A percentile compares a stretch with the other conserved stretches of the same genome.
phyloP scores from a whole-genome alignment of 805 yeast genomes.

The Kluyveromyces siamensis region DNA sequence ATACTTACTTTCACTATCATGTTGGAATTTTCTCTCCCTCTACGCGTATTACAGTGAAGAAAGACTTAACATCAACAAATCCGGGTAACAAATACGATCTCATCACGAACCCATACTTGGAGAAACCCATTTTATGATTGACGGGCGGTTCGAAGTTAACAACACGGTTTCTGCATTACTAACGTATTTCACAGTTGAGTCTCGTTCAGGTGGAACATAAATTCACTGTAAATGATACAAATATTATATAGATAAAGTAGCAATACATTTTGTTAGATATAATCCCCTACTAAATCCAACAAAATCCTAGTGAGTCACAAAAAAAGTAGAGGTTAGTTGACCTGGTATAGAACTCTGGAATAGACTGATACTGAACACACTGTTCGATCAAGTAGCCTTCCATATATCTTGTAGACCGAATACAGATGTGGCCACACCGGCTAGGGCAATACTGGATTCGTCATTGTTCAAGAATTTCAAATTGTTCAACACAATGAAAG shows the following conservation, averaged over 20 bases:
- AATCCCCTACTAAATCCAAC: no score
- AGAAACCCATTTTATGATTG: no score
- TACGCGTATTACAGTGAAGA: neutral
- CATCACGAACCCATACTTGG: no score
- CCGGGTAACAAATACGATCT: neutral
- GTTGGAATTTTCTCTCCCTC: neutral
- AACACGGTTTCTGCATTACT: no score
- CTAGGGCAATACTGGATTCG: conserved; percentile 76
- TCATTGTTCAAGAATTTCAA: conserved; percentile 50
- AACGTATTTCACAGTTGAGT: no score
- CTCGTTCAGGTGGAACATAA: no score
- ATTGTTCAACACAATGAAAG: conserved; percentile 64
- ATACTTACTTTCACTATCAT: neutral
- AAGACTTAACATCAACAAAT: neutral
- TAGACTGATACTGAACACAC: conserved; percentile 1
- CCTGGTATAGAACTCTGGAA: neutral
- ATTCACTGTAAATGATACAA: neutral
- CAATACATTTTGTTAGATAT: neutral
- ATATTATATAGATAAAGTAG: no score
- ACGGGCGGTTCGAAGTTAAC: no score
- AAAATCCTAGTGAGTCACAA: no score
- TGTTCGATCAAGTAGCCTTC: conserved; percentile 33
- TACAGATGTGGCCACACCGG: conserved; percentile 75
- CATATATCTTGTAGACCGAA: conserved; percentile 71
- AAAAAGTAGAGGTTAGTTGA: no score